These are phyloP conservation scores for Vitis hybrid DNA, from an alignment of 177 flowering plant species.

Conservation along the genomic window DNA sequence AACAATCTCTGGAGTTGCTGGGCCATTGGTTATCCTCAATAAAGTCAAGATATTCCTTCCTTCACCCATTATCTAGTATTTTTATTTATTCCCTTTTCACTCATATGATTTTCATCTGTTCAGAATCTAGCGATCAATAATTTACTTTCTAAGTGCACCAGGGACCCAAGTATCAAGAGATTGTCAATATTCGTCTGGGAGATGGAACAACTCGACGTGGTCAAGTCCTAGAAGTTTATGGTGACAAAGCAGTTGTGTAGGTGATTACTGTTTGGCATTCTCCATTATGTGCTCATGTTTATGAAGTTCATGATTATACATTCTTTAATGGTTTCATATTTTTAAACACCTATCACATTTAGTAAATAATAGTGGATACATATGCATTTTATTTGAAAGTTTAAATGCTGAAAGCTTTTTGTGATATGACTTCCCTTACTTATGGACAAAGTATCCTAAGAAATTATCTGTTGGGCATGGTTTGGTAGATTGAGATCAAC, in stretches of 20 bases:
- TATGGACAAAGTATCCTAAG: too few relatives aligned
- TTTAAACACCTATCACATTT: not conserved
- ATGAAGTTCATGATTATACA: not conserved
- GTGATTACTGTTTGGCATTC: conserved; percentile 28
- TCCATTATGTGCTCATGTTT: not conserved
- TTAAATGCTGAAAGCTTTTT: too few relatives aligned
- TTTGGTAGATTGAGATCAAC: not conserved
- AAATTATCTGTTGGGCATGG: too few relatives aligned
- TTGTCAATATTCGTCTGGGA: conserved; percentile 92
- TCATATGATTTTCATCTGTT: not conserved
- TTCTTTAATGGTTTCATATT: not conserved
- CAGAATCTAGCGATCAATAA: not conserved
- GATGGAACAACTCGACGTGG: conserved; percentile 96
- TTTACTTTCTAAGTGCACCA: conserved; percentile 26
- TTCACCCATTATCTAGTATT: not conserved
- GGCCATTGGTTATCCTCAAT: conserved; percentile 94
- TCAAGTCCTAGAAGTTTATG: conserved; percentile 97
- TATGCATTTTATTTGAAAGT: too few relatives aligned
- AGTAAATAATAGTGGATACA: too few relatives aligned
- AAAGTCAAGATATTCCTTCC: conserved; percentile 78
- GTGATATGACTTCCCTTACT: too few relatives aligned
- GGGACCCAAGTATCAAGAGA: conserved; percentile 98
- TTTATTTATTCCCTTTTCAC: not conserved
- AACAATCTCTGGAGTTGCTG: conserved; percentile 98
- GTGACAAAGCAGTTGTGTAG: conserved; percentile 98